These are phyloP conservation scores for Globisporangium acanthophoron DNA, from an alignment of 352 stramenopile genomes.

Conservation along the genomic window DNA sequence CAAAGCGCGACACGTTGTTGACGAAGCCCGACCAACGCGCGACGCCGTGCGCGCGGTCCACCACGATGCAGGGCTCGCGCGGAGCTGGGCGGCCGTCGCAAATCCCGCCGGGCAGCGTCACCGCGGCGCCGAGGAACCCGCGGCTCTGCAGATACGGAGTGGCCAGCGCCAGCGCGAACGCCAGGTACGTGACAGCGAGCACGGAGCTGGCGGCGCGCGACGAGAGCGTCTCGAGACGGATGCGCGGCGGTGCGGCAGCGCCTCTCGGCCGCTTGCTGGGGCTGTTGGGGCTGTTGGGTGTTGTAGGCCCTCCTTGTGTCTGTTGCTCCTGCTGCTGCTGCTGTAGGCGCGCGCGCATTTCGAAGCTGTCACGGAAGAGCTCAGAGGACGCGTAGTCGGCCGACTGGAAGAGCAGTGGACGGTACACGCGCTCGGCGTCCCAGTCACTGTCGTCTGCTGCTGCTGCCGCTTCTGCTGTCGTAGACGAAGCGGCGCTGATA, in stretches of 20 bases:
- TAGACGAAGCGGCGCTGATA: no score
- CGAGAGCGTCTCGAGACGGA: slow-evolving; percentile 77
- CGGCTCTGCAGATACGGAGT: slow-evolving; percentile 75
- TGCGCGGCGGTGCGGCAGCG: slow-evolving; percentile 31
- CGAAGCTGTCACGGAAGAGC: slow-evolving; percentile 71
- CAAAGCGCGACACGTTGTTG: slow-evolving; percentile 63
- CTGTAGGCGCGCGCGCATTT: slow-evolving; percentile 65
- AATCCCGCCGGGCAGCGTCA: slow-evolving; percentile 47
- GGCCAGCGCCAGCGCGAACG: slow-evolving; percentile 60
- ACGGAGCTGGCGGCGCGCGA: slow-evolving; percentile 67
- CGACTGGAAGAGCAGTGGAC: slow-evolving; percentile 72
- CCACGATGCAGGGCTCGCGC: slow-evolving; percentile 52
- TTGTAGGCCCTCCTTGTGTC: no score
- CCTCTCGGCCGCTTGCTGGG: slow-evolving; percentile 5
- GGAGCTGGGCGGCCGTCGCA: slow-evolving; percentile 21
- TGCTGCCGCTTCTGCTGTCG: no score
- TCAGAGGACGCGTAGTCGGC: slow-evolving; percentile 78
- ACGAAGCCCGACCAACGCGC: slow-evolving; percentile 69
- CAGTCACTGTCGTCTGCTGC: slow-evolving; percentile 12
- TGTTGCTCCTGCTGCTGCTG: slow-evolving; percentile 7
- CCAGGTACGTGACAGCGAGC: slow-evolving; percentile 71
- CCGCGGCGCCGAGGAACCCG: slow-evolving; percentile 59
- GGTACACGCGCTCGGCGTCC: slow-evolving; percentile 57
- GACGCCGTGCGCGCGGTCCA: slow-evolving; percentile 45
- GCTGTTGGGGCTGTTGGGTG: neutral